phyloP scores from a whole-genome alignment of 2,329 filamentous ascomycete species.

The Metarhizium sp. region DNA sequence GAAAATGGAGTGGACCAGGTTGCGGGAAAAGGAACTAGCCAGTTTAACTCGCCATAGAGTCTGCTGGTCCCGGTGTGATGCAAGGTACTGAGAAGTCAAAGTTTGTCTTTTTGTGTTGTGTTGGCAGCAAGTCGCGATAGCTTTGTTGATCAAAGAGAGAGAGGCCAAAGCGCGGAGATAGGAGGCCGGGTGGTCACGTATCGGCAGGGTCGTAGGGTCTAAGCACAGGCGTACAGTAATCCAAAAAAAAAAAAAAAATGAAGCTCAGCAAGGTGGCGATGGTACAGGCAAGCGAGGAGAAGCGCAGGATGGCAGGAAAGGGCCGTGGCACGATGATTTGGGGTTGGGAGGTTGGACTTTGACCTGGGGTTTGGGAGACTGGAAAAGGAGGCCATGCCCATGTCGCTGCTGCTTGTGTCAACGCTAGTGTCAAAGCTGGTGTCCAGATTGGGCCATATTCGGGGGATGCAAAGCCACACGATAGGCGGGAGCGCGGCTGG shows the following conservation, averaged over 20 bases:
- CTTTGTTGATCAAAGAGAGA: not conserved
- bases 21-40: not conserved
- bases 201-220: not conserved
- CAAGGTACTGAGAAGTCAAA: not conserved
- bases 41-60: constrained; percentile 5
- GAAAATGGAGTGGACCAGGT: constrained; percentile 2
- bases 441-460: constrained; percentile 1
- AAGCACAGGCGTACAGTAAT: not conserved
- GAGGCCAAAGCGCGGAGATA: not conserved
- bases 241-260: not conserved
- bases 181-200: not conserved
- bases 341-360: not conserved
- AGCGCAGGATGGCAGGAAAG: not conserved
- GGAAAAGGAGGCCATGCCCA: constrained; percentile 4
- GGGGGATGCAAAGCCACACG: not conserved
- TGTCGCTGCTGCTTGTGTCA: not conserved
- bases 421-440: not conserved
- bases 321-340: not conserved
- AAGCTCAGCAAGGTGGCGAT: not conserved
- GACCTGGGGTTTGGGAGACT: not conserved
- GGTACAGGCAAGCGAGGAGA: too few species aligned
- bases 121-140: not conserved
- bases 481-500: constrained; percentile 2
- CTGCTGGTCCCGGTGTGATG: not conserved
- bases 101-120: not conserved